Evolutionary conservation across 1,284 basidiomycete genomes (phyloP), one percentile per base, ranked within the genome.

Genomic region (Boletus semigastroideus): DNA sequence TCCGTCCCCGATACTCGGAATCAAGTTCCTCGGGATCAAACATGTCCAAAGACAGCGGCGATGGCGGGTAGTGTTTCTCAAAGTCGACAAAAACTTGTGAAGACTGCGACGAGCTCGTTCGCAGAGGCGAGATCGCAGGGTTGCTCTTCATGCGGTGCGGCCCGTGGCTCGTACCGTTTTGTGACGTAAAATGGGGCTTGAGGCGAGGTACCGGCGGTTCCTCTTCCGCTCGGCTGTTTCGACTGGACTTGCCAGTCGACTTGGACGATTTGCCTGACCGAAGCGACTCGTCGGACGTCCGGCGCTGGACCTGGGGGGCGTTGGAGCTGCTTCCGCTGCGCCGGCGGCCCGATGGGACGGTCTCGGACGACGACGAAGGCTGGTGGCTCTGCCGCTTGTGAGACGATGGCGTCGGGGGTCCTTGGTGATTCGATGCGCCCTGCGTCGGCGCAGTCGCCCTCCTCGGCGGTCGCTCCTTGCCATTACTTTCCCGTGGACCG

Each of bases 141-240:
- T 76, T 76, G 54, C 76, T 77, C 68, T 76, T 76, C 56, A 67
- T 72, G 17, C 77, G 73, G 12, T 73, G 66, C 28, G 75, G 62
- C 11, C 49, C 52, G 16, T 28, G 51, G 19, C 19, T 49, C 20
- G 25, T 42, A 14, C 49, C 54, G 8, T 51, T 62, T n/a, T 54
- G 28, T 31, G 58, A 58, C 31, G 49, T 47, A 47, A 65, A 67
- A 40, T 65, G 59, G 49, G 66, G 63, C 41, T 65, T 65, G 16
- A 65, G 56, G 27, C 65, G 68, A 25, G 67, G 64, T 3, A 66
- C 66, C 0, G 65, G 65, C 5, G 68, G 68, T 25, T 65, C 65
- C 14, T 69, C 68, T 20, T 70, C 68, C 12, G 48, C 30, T 39
- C 63, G 52, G 39, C 64, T 70, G 16, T 52, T 69, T 46, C 64